A percentile compares a stretch with the other conserved stretches of the same genome.
phyloP scores from a whole-genome alignment of 495 filamentous ascomycete genomes.

The Pyronema domesticum region DNA sequence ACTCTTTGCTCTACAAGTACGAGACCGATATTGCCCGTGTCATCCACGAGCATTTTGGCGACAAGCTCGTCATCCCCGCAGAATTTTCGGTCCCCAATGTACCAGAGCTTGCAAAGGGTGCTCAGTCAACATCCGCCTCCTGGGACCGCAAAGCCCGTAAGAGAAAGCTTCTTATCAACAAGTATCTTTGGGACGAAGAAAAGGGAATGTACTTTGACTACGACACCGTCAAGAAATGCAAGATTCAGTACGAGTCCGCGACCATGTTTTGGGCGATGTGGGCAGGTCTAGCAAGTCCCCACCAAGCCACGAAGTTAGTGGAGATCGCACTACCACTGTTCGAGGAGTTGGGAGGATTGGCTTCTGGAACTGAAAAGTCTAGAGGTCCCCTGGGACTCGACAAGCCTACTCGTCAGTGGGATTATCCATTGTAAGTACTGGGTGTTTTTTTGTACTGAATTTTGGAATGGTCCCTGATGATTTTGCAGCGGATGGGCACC shows the following conservation, averaged over 20 bases:
- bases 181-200: constrained; percentile 76
- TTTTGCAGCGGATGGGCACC: constrained; percentile 66
- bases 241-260: constrained; percentile 61
- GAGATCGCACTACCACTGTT: constrained; percentile 61
- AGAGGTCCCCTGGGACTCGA: constrained; percentile 63
- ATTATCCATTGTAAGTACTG: constrained; percentile 55
- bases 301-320: constrained; percentile 63
- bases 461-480: background rate
- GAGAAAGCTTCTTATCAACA: constrained; percentile 64
- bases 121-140: constrained; percentile 56
- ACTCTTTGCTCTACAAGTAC: constrained; percentile 88
- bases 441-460: background rate
- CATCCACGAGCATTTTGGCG: constrained; percentile 65
- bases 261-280: constrained; percentile 97
- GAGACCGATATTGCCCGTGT: constrained; percentile 75
- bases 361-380: constrained; percentile 71
- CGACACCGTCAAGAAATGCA: constrained; percentile 60
- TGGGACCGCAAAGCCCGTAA: constrained; percentile 78
- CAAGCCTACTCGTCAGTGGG: constrained; percentile 88
- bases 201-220: constrained; percentile 96
- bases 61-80: constrained; percentile 54
- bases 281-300: constrained; percentile 66
- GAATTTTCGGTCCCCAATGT: constrained; percentile 48
- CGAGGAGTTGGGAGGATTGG: constrained; percentile 72
- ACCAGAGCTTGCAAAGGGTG: constrained; percentile 34